phyloP scores from a whole-genome alignment of 805 yeast genomes.

The Hanseniaspora jakobsenii region DNA sequence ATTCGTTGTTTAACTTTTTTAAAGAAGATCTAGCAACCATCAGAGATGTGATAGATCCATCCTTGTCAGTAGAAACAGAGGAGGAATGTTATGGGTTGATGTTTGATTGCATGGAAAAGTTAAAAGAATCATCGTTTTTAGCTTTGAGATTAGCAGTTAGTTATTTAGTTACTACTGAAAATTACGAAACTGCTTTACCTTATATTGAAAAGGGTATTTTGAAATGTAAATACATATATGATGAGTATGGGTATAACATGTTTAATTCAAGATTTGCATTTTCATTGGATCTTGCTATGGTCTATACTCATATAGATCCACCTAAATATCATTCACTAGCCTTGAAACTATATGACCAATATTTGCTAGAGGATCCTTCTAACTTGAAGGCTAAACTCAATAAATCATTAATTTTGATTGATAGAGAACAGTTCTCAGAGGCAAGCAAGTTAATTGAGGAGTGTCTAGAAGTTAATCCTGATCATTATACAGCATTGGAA shows the following conservation, averaged over 20 bases:
- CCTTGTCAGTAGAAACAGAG: too few species aligned
- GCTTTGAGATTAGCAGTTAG: conserved; percentile 55
- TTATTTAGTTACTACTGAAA: conserved; percentile 47
- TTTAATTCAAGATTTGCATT: conserved; percentile 45
- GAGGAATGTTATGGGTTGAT: conserved; percentile 38
- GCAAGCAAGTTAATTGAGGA: conserved; percentile 44
- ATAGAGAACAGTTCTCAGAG: conserved; percentile 42
- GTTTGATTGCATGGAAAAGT: conserved; percentile 39
- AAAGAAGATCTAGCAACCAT: not conserved
- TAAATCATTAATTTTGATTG: conserved; percentile 64
- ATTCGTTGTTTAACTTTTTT: not conserved
- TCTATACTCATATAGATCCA: conserved; percentile 75
- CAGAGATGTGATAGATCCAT: not conserved
- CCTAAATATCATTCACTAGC: conserved; percentile 81
- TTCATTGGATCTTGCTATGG: conserved; percentile 54
- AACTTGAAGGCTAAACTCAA: conserved; percentile 64
- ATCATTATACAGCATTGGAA: conserved; percentile 46
- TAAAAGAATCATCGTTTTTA: conserved; percentile 36
- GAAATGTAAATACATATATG: conserved; percentile 37
- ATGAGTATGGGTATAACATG: conserved; percentile 38
- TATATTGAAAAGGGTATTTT: conserved; percentile 50
- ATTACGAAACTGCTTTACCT: conserved; percentile 51
- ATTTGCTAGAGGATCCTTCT: conserved; percentile 36
- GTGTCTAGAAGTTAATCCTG: conserved; percentile 40
- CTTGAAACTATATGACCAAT: conserved; percentile 50